Base-by-base conservation (phyloP, 345 rosid genomes). In the Anacardium occidentale region DNA sequence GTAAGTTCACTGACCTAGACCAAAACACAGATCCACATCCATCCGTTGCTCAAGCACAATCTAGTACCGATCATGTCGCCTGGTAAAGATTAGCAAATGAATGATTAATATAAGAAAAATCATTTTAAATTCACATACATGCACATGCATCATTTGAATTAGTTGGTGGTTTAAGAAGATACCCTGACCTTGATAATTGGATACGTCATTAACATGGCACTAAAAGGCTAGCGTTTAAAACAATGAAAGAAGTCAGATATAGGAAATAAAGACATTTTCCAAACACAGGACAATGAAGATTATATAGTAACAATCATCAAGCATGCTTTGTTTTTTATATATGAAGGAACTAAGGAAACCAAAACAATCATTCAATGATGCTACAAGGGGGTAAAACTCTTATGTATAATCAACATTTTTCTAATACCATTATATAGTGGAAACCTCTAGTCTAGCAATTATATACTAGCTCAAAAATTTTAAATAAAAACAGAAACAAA, bases 11-110 rank as follows among this genome's bases (percentile, higher is more conserved):
- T 59, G 24, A 69, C 68, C 75, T 66, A 73, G 66, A 40, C 25
- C 58, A 13, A 48, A 66, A 20, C 54, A 54, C 66, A 76, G 24
- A 44, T 67, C 50, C 58, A 52, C 42, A 20, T 58, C 44, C 37
- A 40, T 69, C 2, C 14, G 34, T 65, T 17, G 29, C 64, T 73
- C 57, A 25, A 24, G 75, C 68, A 63, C 69, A 32, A 51, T 68
- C 75, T 80, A 84, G 82, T 83, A 80, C 66, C 86, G 83, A 70
- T 81, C 88, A 61, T 77, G 59, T 52, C 85, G 86, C 88, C 88
- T 85, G 84, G 58, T 17, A 77, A 62, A 58, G 63, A 58, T 45
- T 5, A 40, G 21, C 72, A 12, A 25, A 64, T 0, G 9, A 11
- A 37, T 48, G 54, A 20, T 32, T 34, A 58, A 55, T 26, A 60